Conservation (phyloP, 495 filamentous ascomycete species). For the Annulohypoxylon bovei region DNA sequence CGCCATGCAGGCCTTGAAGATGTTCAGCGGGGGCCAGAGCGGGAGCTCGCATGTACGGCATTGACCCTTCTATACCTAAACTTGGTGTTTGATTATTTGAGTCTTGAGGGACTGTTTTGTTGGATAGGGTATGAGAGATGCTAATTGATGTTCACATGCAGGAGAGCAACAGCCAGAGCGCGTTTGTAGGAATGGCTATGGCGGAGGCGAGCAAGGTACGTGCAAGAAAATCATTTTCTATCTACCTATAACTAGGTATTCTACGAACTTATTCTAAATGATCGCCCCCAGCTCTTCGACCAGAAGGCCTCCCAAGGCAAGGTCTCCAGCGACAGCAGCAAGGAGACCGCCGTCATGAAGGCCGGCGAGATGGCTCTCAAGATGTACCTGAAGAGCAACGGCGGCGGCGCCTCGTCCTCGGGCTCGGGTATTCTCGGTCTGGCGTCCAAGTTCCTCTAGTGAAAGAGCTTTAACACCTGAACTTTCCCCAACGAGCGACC, state of each 20-base stretch:
- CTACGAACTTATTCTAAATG: constrained; percentile 3
- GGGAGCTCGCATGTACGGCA: constrained; percentile 41
- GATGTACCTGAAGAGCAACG: constrained; percentile 64
- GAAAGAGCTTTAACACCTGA: not conserved
- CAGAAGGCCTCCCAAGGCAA: constrained; percentile 58
- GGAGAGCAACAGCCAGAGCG: constrained; percentile 51
- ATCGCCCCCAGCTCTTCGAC: constrained; percentile 56
- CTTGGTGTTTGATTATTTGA: not conserved
- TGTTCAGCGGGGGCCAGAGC: constrained; percentile 61
- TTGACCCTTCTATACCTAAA: not conserved
- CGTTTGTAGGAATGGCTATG: constrained; percentile 65
- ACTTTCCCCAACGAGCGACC: not conserved
- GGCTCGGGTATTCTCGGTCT: constrained; percentile 49
- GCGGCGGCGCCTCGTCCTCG: constrained; percentile 29
- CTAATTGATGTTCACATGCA: constrained; percentile 15
- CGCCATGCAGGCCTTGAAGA: constrained; percentile 75
- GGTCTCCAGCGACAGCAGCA: constrained; percentile 55
- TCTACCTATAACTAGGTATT: not conserved
- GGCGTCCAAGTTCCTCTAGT: constrained; percentile 54
- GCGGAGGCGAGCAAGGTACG: constrained; percentile 59
- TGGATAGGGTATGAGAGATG: not conserved
- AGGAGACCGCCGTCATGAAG: constrained; percentile 62
- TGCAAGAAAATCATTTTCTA: not conserved
- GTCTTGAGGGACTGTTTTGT: not conserved
- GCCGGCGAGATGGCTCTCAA: constrained; percentile 65